Base-by-base conservation (phyloP, 2,329 filamentous ascomycete genomes). In the Epichloe festucae region DNA sequence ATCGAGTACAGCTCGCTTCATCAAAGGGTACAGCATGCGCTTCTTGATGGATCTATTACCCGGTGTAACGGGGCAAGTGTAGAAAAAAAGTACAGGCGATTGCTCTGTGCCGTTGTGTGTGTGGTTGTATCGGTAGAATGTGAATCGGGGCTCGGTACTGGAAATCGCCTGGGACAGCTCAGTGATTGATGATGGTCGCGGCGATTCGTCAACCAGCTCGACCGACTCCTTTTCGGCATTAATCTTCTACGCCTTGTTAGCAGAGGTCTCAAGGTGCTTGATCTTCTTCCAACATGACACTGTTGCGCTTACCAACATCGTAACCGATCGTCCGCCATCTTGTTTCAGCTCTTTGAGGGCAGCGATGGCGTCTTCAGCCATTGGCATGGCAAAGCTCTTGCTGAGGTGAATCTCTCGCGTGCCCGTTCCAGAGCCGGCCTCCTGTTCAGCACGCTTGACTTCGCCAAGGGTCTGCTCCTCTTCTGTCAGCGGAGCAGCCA, bases 1-100 rank as follows among this genome's bases (percentile, higher is more conserved):
- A n/a, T 72, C 68, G 34, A 89, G 71, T 3, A 87, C 84, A 23
- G 79, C 77, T 11, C 78, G 73, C 68, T 82, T 83, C 72, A 82
- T 83, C 27, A 83, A 71, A 36, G 87, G 86, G 65, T 93, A 93
- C 62, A 93, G 68, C 88, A 94, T 94, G 56, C 87, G 77, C 68
- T 86, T 84, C 71, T 88, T 90, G 71, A 93, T 86, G 49, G 78
- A 72, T 68, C 82, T 87, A 49, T 76, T 80, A 31, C 73, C 77
- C 0, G 78, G 70, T 4, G 83, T 75, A 7, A 77, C 71, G 0
- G 88, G 88, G 65, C 86, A 89, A 5, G 87, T 91, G 70, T 89
- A 91, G 63, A 93, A 81, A 71, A 93, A 93, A 5, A 91, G 73
- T 46, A 91, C 71, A 3, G 82, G 79, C 51, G 73, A 76, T 49